Evolutionary conservation across 257 asterid genomes (phyloP).

Genomic region (Hygrophila difformis): DNA sequence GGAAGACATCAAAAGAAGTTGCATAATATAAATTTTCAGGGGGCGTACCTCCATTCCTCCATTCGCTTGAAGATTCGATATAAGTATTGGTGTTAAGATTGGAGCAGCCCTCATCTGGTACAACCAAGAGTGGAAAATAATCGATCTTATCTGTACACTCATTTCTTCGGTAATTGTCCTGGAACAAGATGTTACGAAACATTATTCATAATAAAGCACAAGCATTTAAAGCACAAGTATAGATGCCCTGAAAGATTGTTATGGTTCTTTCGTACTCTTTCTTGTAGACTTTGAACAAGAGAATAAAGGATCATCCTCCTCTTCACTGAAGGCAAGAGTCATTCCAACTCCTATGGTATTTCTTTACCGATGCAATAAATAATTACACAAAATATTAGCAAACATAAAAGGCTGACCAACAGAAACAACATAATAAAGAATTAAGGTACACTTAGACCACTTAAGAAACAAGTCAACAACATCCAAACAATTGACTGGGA

Average conservation of each 20-base stretch:
- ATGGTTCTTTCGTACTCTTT: constrained; percentile 57
- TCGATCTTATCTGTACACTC: constrained; percentile 79
- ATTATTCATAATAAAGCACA: no score
- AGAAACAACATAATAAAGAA: no score
- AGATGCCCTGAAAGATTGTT: no score
- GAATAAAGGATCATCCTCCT: constrained; percentile 49
- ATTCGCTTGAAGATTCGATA: constrained; percentile 79
- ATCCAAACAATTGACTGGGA: constrained; percentile 92
- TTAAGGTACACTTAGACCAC: no score
- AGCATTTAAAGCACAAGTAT: no score
- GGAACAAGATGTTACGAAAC: constrained; percentile 66
- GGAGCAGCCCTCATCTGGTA: constrained; percentile 89
- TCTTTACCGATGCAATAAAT: constrained; percentile 9
- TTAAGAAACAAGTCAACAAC: constrained; percentile 54
- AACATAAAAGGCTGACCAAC: not conserved
- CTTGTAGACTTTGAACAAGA: constrained; percentile 48
- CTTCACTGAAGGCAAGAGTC: constrained; percentile 76
- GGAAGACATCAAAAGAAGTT: constrained; percentile 27
- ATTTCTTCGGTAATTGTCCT: constrained; percentile 58
- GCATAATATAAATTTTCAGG: constrained; percentile 73
- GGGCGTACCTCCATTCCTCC: constrained; percentile 97
- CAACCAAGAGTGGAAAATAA: constrained; percentile 77
- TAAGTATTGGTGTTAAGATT: constrained; percentile 93
- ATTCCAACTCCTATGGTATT: constrained; percentile 33
- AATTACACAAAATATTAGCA: not conserved